phyloP scores from a whole-genome alignment of 2,329 filamentous ascomycete species.

The Fusarium ramigenum region DNA sequence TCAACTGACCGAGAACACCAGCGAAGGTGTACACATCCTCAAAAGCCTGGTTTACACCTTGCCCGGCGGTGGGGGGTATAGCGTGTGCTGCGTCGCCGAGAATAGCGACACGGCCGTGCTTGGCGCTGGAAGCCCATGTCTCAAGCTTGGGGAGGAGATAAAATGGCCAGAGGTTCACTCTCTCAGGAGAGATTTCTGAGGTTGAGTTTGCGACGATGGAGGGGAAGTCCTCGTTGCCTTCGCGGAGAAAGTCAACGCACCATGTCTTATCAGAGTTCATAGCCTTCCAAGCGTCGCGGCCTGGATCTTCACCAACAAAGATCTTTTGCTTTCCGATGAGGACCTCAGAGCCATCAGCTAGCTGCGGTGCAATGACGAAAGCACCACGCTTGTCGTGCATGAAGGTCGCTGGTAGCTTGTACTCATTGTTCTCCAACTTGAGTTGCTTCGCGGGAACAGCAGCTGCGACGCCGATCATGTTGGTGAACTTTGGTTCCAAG shows the following conservation, averaged over 20 bases:
- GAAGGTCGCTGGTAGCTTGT: constrained; percentile 55
- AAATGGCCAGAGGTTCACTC: constrained; percentile 60
- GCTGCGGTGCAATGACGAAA: constrained; percentile 61
- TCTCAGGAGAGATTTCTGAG: constrained; percentile 41
- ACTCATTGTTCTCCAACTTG: constrained; percentile 44
- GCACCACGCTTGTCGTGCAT: constrained; percentile 54
- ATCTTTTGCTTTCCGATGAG: constrained; percentile 58
- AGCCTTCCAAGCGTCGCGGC: constrained; percentile 54
- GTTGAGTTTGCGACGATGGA: constrained; percentile 49
- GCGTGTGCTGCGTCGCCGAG: constrained; percentile 60
- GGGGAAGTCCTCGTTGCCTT: constrained; percentile 50
- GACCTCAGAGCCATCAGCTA: constrained; percentile 57
- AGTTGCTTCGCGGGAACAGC: constrained; percentile 51
- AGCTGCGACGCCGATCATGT: constrained; percentile 53
- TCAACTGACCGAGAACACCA: constrained; percentile 46
- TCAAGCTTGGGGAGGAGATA: constrained; percentile 58
- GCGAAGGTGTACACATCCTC: constrained; percentile 61
- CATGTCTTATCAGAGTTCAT: constrained; percentile 52
- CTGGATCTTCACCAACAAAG: constrained; percentile 46
- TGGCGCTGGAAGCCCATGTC: constrained; percentile 51
- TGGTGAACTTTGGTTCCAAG: constrained; percentile 59
- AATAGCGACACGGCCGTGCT: constrained; percentile 51
- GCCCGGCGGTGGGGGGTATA: constrained; percentile 57
- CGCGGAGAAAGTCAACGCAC: constrained; percentile 47
- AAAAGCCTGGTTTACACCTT: constrained; percentile 58